Percentiles rank a stretch among this genome's conserved stretches.
These are phyloP conservation scores for Hypocrella siamensis DNA, from an alignment of 2,329 filamentous ascomycete species.

Conservation along the genomic window DNA sequence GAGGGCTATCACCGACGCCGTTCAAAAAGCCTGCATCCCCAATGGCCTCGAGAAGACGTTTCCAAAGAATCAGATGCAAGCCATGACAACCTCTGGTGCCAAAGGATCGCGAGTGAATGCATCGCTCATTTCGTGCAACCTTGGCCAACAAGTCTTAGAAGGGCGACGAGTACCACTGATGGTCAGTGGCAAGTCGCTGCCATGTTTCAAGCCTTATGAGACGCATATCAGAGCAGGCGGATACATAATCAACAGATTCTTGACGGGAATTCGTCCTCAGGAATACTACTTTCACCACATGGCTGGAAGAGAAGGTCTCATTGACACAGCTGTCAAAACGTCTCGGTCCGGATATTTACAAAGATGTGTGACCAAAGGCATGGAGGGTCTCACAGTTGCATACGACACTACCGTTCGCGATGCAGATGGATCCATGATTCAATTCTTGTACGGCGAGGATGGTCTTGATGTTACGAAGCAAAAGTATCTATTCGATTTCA, in stretches of 20 bases:
- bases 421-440: constrained; percentile 80
- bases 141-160: constrained; percentile 93
- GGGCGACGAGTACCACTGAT: constrained; percentile 88
- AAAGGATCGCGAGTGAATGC: constrained; percentile 91
- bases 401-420: constrained; percentile 94
- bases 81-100: constrained; percentile 92
- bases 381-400: constrained; percentile 84
- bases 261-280: constrained; percentile 92
- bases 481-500: constrained; percentile 79
- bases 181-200: constrained; percentile 93
- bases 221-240: constrained; percentile 79
- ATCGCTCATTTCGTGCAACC: constrained; percentile 92
- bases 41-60: constrained; percentile 77
- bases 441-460: constrained; percentile 95
- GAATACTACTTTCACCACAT: constrained; percentile 99
- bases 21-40: constrained; percentile 70
- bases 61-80: constrained; percentile 96
- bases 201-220: constrained; percentile 87
- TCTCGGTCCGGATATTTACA: constrained; percentile 94
- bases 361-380: constrained; percentile 93
- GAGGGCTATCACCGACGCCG: constrained; percentile 54
- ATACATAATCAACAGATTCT: constrained; percentile 89
- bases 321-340: constrained; percentile 97
- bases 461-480: constrained; percentile 90
- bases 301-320: constrained; percentile 94